phyloP scores from a whole-genome alignment of 139 green algal genomes.

The Tetradesmus obliquus region DNA sequence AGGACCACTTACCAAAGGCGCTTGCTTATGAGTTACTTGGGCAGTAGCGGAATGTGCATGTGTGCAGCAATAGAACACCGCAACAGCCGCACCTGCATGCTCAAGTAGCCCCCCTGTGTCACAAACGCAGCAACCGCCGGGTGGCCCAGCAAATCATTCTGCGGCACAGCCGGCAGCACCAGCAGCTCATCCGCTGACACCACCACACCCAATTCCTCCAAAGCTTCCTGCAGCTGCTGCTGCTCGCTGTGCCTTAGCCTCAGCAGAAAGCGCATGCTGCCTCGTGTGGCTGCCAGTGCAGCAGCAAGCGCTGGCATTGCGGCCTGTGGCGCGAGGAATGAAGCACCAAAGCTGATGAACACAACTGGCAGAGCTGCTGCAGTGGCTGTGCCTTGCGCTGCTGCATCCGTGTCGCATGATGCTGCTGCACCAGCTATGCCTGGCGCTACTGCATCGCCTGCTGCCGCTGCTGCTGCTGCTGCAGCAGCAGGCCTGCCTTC shows the following conservation, averaged over 20 bases:
- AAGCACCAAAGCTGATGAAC: constrained; percentile 31
- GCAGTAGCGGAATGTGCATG: too few species aligned
- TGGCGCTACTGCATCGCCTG: too few species aligned
- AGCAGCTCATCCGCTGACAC: not conserved
- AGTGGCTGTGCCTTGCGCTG: not conserved
- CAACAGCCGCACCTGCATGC: not conserved
- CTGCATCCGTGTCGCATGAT: too few species aligned
- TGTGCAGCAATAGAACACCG: too few species aligned
- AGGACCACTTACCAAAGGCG: too few species aligned
- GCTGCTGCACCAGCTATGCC: too few species aligned
- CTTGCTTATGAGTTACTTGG: too few species aligned
- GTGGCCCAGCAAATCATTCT: constrained; percentile 42
- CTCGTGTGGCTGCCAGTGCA: not conserved
- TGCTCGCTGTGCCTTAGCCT: not conserved
- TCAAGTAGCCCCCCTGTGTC: constrained; percentile 41
- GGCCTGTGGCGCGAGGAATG: constrained; percentile 18
- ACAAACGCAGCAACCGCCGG: constrained; percentile 29
- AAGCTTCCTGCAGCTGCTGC: not conserved
- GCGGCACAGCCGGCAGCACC: constrained; percentile 2
- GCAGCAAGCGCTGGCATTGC: not conserved
- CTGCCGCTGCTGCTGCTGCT: not conserved
- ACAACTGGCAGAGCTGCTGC: not conserved
- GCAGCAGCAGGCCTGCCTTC: not conserved
- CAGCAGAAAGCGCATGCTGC: constrained; percentile 28
- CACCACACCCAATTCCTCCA: not conserved